A percentile compares a stretch with the other conserved stretches of the same genome.
Conservation (phyloP, 2,329 filamentous ascomycete species). For the Talaromyces rugulosus region DNA sequence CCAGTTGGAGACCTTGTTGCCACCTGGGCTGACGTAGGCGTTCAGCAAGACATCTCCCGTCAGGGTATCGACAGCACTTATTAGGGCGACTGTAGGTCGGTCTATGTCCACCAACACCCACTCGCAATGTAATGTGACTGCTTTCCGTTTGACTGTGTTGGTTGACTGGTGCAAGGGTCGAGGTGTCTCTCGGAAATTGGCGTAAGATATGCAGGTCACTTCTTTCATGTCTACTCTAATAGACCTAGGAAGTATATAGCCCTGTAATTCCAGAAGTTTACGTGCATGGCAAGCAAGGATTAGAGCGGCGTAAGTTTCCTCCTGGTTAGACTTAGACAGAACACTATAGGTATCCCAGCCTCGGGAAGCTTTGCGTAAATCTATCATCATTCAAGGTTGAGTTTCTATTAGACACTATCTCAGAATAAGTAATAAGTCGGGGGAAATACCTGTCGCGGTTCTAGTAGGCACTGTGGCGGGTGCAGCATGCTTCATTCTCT, state of each 20-base stretch:
- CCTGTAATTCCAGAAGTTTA: not conserved
- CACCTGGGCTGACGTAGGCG: conserved; percentile 36
- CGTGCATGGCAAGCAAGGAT: not conserved
- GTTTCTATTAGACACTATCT: not conserved
- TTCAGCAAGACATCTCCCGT: conserved; percentile 46
- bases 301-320: not conserved
- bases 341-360: not conserved
- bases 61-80: conserved; percentile 44
- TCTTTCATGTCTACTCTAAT: not conserved
- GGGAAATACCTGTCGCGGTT: not conserved
- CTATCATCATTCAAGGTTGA: not conserved
- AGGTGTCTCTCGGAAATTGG: not conserved
- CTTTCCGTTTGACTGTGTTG: conserved; percentile 14
- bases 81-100: conserved; percentile 28
- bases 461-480: not conserved
- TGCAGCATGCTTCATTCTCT: not conserved
- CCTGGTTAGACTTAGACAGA: not conserved
- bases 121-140: conserved; percentile 47
- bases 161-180: not conserved
- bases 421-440: not conserved
- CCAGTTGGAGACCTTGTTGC: conserved; percentile 31
- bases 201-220: not conserved
- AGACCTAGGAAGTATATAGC: not conserved
- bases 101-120: conserved; percentile 39
- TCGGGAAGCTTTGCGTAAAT: not conserved